Conservation (phyloP, 2,329 filamentous ascomycete genomes). For the Xylaria sp. region DNA sequence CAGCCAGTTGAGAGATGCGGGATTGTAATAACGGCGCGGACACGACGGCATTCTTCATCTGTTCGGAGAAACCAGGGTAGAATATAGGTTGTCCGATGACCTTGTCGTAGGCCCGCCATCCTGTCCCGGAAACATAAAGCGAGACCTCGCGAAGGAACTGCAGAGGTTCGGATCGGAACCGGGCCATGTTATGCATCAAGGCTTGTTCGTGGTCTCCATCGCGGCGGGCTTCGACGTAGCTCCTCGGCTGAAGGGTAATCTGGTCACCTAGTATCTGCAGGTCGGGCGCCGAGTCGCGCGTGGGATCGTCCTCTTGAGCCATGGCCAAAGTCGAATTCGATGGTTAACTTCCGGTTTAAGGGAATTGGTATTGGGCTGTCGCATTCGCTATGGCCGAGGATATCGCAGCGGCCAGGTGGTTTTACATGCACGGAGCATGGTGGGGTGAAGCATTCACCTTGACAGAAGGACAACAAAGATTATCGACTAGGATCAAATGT, state of each 20-base stretch:
- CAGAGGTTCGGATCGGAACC: conserved; percentile 73
- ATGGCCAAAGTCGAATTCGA: conserved; percentile 33
- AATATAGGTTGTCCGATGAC: conserved; percentile 91
- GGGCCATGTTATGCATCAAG: conserved; percentile 80
- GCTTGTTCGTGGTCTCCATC: conserved; percentile 66
- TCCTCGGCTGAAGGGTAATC: conserved; percentile 74
- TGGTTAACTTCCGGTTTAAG: conserved; percentile 2
- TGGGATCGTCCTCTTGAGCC: conserved; percentile 44
- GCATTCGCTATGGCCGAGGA: conserved; percentile 18
- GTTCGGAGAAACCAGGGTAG: conserved; percentile 87
- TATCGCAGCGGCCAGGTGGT: conserved; percentile 15
- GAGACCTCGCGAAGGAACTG: conserved; percentile 92
- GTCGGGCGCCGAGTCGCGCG: conserved; percentile 66
- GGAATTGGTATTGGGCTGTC: not conserved
- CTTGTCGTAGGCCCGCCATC: conserved; percentile 93
- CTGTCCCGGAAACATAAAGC: conserved; percentile 87
- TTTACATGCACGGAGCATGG: conserved; percentile 21
- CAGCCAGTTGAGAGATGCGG: conserved; percentile 77
- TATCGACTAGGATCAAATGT: not conserved
- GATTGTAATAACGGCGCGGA: conserved; percentile 72
- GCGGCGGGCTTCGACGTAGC: conserved; percentile 58
- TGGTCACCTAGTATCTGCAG: conserved; percentile 75
- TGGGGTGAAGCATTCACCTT: not conserved
- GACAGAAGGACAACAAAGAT: not conserved
- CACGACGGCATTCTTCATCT: conserved; percentile 81